Percentiles rank a stretch among this genome's conserved stretches.
These are phyloP conservation scores for Diospyros kaki DNA, from an alignment of 148 eudicot species.

Conservation along the genomic window DNA sequence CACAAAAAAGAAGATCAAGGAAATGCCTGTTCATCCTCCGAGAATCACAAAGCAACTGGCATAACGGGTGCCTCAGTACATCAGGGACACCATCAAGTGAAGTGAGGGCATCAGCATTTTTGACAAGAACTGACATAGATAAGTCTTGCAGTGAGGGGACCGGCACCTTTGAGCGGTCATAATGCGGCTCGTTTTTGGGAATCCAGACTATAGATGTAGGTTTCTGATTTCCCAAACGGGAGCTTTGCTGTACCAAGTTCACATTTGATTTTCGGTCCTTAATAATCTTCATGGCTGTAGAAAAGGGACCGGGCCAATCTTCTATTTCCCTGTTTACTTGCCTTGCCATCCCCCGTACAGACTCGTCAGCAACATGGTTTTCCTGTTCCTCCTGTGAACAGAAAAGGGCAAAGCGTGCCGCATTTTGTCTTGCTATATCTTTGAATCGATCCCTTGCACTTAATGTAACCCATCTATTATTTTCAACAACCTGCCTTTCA, in stretches of 20 bases:
- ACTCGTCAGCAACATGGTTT: constrained; percentile 22
- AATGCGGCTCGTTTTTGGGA: constrained; percentile 33
- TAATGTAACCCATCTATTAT: background rate
- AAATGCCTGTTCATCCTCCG: constrained; percentile 63
- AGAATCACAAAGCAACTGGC: constrained; percentile 61
- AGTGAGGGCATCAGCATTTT: constrained; percentile 70
- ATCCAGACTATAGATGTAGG: constrained; percentile 48
- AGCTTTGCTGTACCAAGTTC: constrained; percentile 14
- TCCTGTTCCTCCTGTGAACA: constrained; percentile 35
- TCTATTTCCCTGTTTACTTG: constrained; percentile 29
- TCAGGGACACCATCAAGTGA: constrained; percentile 76
- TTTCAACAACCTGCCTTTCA: background rate
- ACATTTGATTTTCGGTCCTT: constrained; percentile 50
- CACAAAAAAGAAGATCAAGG: constrained; percentile 61
- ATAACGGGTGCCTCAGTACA: constrained; percentile 61
- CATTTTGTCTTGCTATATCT: constrained; percentile 51
- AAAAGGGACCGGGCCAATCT: constrained; percentile 97
- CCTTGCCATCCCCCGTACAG: constrained; percentile 29
- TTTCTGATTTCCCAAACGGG: constrained; percentile 19
- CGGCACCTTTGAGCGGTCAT: constrained; percentile 10
- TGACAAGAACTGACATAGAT: constrained; percentile 46
- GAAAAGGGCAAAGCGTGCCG: constrained; percentile 58
- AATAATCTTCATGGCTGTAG: constrained; percentile 83
- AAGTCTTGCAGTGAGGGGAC: constrained; percentile 52
- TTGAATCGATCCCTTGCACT: constrained; percentile 27